Conservation (phyloP, 202 grass and related monocot genomes). For the Musa balbisiana region DNA sequence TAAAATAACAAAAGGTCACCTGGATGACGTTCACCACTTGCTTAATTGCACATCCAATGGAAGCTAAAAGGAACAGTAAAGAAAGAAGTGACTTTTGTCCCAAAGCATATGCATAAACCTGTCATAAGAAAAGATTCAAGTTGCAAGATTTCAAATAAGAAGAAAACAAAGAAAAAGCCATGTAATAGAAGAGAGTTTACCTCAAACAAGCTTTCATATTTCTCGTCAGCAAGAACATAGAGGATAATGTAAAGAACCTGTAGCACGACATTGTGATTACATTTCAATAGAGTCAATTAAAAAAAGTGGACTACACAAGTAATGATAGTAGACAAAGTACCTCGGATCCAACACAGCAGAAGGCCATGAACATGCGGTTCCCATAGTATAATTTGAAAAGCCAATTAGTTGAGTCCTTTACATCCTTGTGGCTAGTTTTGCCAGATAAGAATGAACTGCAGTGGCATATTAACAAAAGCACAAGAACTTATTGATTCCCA, state of each 20-base stretch:
- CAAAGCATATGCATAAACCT: conserved; percentile 47
- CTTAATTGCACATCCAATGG: conserved; percentile 81
- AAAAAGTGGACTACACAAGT: background rate
- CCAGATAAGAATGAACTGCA: conserved; percentile 83
- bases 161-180: background rate
- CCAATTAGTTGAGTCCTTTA: conserved; percentile 71
- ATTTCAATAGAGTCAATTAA: background rate
- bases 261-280: conserved; percentile 1
- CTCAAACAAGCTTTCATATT: conserved; percentile 44
- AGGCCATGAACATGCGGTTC: conserved; percentile 77
- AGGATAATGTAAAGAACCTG: conserved; percentile 92
- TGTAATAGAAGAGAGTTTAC: conserved; percentile 40
- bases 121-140: background rate
- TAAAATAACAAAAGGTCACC: conserved; percentile 23
- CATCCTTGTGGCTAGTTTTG: conserved; percentile 92
- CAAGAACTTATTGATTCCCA: background rate
- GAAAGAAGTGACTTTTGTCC: conserved; percentile 37
- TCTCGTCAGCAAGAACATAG: conserved; percentile 57
- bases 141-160: background rate
- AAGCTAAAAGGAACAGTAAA: conserved; percentile 52
- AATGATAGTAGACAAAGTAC: conserved; percentile 28
- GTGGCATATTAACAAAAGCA: conserved; percentile 15
- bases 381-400: conserved; percentile 86
- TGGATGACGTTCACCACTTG: conserved; percentile 88
- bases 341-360: conserved; percentile 93